Evolutionary conservation across 345 rosid genomes (phyloP).

Genomic region (Kandelia obovata): DNA sequence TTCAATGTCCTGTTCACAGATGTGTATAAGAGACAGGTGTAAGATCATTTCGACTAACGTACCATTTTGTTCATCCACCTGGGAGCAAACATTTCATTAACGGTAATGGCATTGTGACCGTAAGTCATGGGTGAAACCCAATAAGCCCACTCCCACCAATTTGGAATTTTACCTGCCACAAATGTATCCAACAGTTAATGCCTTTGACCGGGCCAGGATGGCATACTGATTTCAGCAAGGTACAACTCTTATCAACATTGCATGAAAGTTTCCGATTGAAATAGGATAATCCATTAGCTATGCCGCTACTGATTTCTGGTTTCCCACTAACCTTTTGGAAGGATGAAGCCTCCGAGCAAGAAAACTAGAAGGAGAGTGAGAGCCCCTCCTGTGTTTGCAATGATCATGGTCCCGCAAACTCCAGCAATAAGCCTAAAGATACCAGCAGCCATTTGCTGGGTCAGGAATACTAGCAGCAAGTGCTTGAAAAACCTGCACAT

Average conservation of each 20-base stretch:
- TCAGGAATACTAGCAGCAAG: conserved; percentile 41
- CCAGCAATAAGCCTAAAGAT: conserved; percentile 38
- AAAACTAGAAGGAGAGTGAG: conserved; percentile 38
- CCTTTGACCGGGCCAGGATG: neutral
- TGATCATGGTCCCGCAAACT: conserved; percentile 38
- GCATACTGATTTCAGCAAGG: too few species aligned
- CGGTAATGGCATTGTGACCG: conserved; percentile 57
- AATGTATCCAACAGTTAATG: neutral
- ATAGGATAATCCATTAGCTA: neutral
- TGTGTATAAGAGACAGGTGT: too few species aligned
- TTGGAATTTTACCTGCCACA: conserved; percentile 57
- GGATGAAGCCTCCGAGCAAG: conserved; percentile 55
- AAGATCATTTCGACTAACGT: conserved; percentile 9
- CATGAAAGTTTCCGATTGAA: too few species aligned
- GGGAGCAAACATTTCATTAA: conserved; percentile 72
- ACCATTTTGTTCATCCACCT: conserved; percentile 76
- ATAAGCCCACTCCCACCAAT: conserved; percentile 88
- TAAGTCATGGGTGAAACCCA: conserved; percentile 88
- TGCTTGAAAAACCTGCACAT: conserved; percentile 55
- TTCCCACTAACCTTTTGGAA: conserved; percentile 18
- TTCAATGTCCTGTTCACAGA: conserved; percentile 80
- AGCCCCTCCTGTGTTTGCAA: conserved; percentile 44
- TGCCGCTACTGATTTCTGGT: too few species aligned
- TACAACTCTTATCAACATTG: too few species aligned
- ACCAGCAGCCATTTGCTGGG: conserved; percentile 23